These are phyloP conservation scores for Colletotrichum tabaci DNA, from an alignment of 2,329 filamentous ascomycete species.

Conservation along the genomic window DNA sequence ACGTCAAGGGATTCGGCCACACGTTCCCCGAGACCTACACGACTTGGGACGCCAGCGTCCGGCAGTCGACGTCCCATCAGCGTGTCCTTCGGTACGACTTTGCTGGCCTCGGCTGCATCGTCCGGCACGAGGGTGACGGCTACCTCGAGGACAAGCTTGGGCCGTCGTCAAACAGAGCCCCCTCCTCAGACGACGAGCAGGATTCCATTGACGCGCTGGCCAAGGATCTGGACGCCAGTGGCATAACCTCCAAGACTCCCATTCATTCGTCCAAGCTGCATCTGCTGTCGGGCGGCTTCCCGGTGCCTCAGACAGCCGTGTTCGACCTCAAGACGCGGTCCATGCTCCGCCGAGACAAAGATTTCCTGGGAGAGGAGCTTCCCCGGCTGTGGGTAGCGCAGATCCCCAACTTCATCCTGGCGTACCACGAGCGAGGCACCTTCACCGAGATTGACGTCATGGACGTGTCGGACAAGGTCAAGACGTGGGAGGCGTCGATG, in stretches of 20 bases:
- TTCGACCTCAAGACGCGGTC: conserved; percentile 64
- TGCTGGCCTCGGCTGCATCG: conserved; percentile 63
- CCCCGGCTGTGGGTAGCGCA: conserved; percentile 60
- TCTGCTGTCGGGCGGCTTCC: conserved; percentile 44
- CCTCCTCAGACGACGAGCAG: neutral
- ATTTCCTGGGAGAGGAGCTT: conserved; percentile 54
- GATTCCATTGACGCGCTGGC: conserved; percentile 5
- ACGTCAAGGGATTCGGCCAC: conserved; percentile 75
- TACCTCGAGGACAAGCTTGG: conserved; percentile 55
- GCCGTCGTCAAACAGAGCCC: no score
- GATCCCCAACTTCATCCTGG: conserved; percentile 57
- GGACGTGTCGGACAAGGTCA: conserved; percentile 50
- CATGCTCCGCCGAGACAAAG: conserved; percentile 44
- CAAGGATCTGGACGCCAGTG: neutral
- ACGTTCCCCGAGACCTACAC: conserved; percentile 78
- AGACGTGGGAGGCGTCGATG: conserved; percentile 55
- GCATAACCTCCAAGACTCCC: neutral
- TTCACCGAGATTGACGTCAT: conserved; percentile 55
- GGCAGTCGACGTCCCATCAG: conserved; percentile 73
- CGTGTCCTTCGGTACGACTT: conserved; percentile 73
- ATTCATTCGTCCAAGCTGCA: neutral
- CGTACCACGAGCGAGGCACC: conserved; percentile 54
- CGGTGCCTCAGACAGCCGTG: conserved; percentile 50
- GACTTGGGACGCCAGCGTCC: conserved; percentile 69
- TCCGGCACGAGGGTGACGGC: conserved; percentile 73